Percentiles rank a stretch among this genome's conserved stretches.
phyloP scores from a whole-genome alignment of 31 red algal species.

The Asparagopsis taxiformis region DNA sequence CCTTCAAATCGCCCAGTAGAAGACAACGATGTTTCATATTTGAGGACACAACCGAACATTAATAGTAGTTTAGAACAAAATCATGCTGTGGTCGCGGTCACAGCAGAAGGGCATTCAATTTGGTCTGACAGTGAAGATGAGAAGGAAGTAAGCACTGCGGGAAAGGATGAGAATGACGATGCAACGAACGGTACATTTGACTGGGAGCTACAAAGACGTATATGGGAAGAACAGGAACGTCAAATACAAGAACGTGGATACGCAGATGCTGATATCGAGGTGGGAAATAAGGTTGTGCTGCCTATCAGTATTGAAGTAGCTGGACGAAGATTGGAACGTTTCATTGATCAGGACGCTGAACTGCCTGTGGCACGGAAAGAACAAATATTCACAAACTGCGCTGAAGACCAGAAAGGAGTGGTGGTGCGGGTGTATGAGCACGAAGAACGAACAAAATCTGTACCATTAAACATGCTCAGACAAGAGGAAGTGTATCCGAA shows the following conservation, averaged over 20 bases:
- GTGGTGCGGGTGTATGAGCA: slow-evolving; percentile 63
- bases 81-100: no score
- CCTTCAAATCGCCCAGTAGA: no score
- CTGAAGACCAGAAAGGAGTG: slow-evolving; percentile 61
- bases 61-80: no score
- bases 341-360: slow-evolving; percentile 45
- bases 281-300: slow-evolving; percentile 32
- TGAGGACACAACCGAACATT: not conserved
- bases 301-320: slow-evolving; percentile 51
- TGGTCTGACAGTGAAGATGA: not conserved
- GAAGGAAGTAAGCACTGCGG: slow-evolving; percentile 1
- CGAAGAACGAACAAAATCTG: slow-evolving; percentile 44
- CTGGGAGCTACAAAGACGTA: slow-evolving; percentile 54
- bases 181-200: slow-evolving; percentile 35
- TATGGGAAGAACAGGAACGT: slow-evolving; percentile 64
- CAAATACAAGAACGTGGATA: slow-evolving; percentile 45
- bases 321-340: slow-evolving; percentile 40
- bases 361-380: slow-evolving; percentile 39
- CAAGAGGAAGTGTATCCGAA: slow-evolving; percentile 34
- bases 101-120: not conserved
- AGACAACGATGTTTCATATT: no score
- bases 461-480: slow-evolving; percentile 58
- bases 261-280: slow-evolving; percentile 44
- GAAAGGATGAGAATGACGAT: slow-evolving; percentile 3
- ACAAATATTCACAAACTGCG: slow-evolving; percentile 74